Evolutionary conservation across 768 basidiomycete genomes (phyloP).

Genomic region (Pleurotus citrinopileatus): DNA sequence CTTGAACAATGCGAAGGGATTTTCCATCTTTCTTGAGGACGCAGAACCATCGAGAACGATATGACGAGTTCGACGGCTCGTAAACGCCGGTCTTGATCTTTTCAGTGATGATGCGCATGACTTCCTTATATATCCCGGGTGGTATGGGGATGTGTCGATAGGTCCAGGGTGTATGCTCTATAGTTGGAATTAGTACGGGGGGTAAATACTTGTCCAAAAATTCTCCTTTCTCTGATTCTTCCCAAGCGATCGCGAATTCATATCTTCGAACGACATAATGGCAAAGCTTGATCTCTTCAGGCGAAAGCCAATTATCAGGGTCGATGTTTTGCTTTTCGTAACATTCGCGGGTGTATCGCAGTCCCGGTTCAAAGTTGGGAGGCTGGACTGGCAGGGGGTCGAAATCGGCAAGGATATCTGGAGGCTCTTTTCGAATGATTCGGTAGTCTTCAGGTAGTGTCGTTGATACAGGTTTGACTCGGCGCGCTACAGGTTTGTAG

Average conservation of each 20-base stretch:
- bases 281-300: slow-evolving; percentile 25
- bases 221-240: slow-evolving; percentile 23
- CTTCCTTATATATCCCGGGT: slow-evolving; percentile 21
- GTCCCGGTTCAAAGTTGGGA: slow-evolving; percentile 17
- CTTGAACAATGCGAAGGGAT: slow-evolving; percentile 5
- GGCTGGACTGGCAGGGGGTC: slow-evolving; percentile 16
- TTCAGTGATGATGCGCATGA: slow-evolving; percentile 16
- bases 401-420: slow-evolving; percentile 20
- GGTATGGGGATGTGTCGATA: slow-evolving; percentile 29
- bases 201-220: slow-evolving; percentile 27
- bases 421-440: slow-evolving; percentile 16
- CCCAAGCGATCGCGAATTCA: slow-evolving; percentile 26
- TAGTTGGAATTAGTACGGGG: slow-evolving; percentile 26
- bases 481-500: slow-evolving; percentile 10
- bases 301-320: slow-evolving; percentile 19
- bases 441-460: slow-evolving; percentile 20
- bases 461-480: slow-evolving; percentile 12
- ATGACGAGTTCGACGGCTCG: slow-evolving; percentile 29
- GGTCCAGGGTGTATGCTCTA: slow-evolving; percentile 36
- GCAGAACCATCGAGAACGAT: slow-evolving; percentile 33
- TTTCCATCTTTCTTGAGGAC: slow-evolving; percentile 13
- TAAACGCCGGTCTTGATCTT: slow-evolving; percentile 30
- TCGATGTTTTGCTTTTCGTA: slow-evolving; percentile 20
- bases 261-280: slow-evolving; percentile 20
- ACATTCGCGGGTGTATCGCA: slow-evolving; percentile 18